phyloP scores from a whole-genome alignment of 192 early-diverging fungal genomes.

The Jimgerdemannia flammicorona region DNA sequence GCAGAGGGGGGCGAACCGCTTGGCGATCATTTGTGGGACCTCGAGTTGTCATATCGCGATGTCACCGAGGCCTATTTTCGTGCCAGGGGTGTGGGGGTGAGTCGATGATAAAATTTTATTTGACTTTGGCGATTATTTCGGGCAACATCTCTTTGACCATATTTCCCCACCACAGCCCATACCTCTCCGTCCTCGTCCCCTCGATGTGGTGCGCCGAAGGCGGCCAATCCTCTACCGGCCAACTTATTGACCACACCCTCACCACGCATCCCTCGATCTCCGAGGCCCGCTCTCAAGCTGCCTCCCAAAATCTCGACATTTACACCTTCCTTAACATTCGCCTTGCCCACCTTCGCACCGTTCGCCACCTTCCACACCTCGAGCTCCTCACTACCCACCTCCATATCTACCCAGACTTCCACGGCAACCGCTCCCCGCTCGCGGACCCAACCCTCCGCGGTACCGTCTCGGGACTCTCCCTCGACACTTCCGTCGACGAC shows the following conservation, averaged over 20 bases:
- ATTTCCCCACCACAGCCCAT: constrained; percentile 30
- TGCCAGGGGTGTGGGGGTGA: constrained; percentile 50
- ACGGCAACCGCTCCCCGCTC: constrained; percentile 73
- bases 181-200: constrained; percentile 50
- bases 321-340: constrained; percentile 50
- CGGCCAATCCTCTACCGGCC: constrained; percentile 71
- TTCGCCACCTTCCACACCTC: constrained; percentile 14
- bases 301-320: constrained; percentile 21
- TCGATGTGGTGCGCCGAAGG: constrained; percentile 61
- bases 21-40: constrained; percentile 71
- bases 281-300: constrained; percentile 23
- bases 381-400: constrained; percentile 38
- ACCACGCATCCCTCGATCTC: constrained; percentile 51
- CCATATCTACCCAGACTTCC: constrained; percentile 73
- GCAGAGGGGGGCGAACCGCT: constrained; percentile 15
- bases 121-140: constrained; percentile 24
- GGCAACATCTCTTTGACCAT: not conserved
- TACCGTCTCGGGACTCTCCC: constrained; percentile 45
- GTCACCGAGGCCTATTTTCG: constrained; percentile 44
- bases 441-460: constrained; percentile 62
- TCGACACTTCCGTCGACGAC: constrained; percentile 44
- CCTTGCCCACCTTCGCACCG: constrained; percentile 25
- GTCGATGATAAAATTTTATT: not conserved
- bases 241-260: constrained; percentile 59
- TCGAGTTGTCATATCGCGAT: constrained; percentile 70